Percentiles rank a stretch among this genome's conserved stretches.
phyloP scores from a whole-genome alignment of 2,329 filamentous ascomycete genomes.

The Monilinia polystroma region DNA sequence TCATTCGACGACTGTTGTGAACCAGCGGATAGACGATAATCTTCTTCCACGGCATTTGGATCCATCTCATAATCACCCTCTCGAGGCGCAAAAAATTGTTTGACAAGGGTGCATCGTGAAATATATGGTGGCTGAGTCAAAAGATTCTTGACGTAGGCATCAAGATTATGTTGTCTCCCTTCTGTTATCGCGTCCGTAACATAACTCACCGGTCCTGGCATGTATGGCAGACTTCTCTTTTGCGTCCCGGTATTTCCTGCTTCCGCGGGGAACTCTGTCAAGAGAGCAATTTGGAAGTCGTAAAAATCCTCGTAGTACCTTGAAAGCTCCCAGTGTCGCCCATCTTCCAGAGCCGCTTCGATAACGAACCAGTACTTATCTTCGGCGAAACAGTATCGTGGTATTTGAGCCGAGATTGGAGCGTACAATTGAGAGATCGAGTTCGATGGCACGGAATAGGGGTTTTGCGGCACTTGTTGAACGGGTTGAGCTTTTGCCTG shows the following conservation, averaged over 20 bases:
- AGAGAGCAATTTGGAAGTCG: conserved; percentile 93
- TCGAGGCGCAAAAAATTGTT: conserved; percentile 85
- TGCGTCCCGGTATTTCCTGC: conserved; percentile 81
- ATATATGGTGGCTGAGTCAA: conserved; percentile 82
- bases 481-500: conserved; percentile 33
- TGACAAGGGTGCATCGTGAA: conserved; percentile 77
- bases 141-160: conserved; percentile 93
- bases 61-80: conserved; percentile 94
- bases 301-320: conserved; percentile 99
- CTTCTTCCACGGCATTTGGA: conserved; percentile 60
- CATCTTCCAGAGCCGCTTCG: conserved; percentile 86
- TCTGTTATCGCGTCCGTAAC: conserved; percentile 98
- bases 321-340: conserved; percentile 86
- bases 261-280: conserved; percentile 89
- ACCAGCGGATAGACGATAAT: conserved; percentile 71
- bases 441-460: conserved; percentile 42
- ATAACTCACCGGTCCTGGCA: conserved; percentile 96
- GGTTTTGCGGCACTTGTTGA: conserved; percentile 37
- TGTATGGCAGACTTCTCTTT: conserved; percentile 85
- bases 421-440: conserved; percentile 62
- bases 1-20: conserved; percentile 67
- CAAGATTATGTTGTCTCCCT: conserved; percentile 84
- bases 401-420: conserved; percentile 80
- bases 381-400: conserved; percentile 91
- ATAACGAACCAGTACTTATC: conserved; percentile 99